Percentiles rank a stretch among this genome's conserved stretches.
Conservation (phyloP, 495 filamentous ascomycete genomes). For the Pseudoneurospora amorphoporcata region DNA sequence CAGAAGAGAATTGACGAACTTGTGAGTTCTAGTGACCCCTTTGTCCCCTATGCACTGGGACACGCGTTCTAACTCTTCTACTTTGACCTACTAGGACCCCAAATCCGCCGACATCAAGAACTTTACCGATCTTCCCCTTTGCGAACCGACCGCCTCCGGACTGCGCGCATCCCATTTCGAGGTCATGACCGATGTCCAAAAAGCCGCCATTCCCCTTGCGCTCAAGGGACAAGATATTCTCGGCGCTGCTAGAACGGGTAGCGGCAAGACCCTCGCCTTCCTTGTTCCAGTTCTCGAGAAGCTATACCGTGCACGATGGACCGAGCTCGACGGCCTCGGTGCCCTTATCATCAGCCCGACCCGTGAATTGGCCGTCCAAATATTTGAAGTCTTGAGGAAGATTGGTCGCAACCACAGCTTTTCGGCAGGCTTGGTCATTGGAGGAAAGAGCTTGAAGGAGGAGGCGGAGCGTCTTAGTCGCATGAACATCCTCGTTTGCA, state of each 20-base stretch:
- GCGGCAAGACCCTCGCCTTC: constrained; percentile 93
- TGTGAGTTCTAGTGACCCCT: constrained; percentile 10
- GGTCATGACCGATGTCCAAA: constrained; percentile 84
- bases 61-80: not conserved
- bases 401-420: constrained; percentile 84
- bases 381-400: constrained; percentile 89
- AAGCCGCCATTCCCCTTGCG: constrained; percentile 70
- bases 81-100: constrained; percentile 21
- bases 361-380: constrained; percentile 90
- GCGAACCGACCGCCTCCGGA: constrained; percentile 68
- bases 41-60: not conserved
- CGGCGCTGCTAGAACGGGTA: constrained; percentile 92
- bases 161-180: constrained; percentile 84
- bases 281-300: constrained; percentile 87
- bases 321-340: constrained; percentile 81
- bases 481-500: constrained; percentile 98
- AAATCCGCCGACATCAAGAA: constrained; percentile 38
- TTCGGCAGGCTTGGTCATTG: constrained; percentile 88
- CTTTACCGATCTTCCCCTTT: constrained; percentile 81
- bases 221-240: constrained; percentile 85
- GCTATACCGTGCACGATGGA: constrained; percentile 84
- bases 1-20: constrained; percentile 33
- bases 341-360: constrained; percentile 92
- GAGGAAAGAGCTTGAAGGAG: constrained; percentile 83
- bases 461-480: constrained; percentile 75